These are phyloP conservation scores for Penicillium parvum DNA, from an alignment of 495 filamentous ascomycete species.

Conservation along the genomic window DNA sequence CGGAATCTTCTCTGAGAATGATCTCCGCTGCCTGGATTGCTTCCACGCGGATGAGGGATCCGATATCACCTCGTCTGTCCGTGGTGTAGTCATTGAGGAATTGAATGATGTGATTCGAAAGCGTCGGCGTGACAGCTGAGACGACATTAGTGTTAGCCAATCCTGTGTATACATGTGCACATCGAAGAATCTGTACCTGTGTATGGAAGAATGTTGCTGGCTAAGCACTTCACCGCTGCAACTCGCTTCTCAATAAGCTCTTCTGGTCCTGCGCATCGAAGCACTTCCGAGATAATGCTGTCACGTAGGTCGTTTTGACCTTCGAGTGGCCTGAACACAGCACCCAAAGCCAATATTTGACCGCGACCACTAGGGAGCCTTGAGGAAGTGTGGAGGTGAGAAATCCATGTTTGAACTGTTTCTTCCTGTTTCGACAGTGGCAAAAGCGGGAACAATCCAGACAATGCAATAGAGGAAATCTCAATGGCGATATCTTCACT, in stretches of 20 bases:
- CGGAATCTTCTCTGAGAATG: slow-evolving; percentile 23
- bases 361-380: slow-evolving; percentile 40
- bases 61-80: slow-evolving; percentile 81
- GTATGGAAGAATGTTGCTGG: slow-evolving; percentile 42
- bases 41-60: slow-evolving; percentile 74
- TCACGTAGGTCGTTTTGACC: slow-evolving; percentile 16
- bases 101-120: slow-evolving; percentile 35
- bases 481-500: slow-evolving; percentile 46
- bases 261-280: slow-evolving; percentile 37
- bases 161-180: not conserved
- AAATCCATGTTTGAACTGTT: slow-evolving; percentile 35
- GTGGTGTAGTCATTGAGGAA: slow-evolving; percentile 84
- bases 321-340: slow-evolving; percentile 34
- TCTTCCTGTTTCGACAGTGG: slow-evolving; percentile 25
- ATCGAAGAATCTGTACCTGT: slow-evolving; percentile 27
- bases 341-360: slow-evolving; percentile 41
- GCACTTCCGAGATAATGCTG: slow-evolving; percentile 29
- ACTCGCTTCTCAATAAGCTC: slow-evolving; percentile 56
- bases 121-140: slow-evolving; percentile 22
- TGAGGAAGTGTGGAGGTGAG: slow-evolving; percentile 33
- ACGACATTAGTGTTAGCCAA: not conserved
- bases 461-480: slow-evolving; percentile 43
- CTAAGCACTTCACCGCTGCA: slow-evolving; percentile 56
- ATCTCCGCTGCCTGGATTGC: slow-evolving; percentile 60
- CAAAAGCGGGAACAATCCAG: slow-evolving; percentile 40